Evolutionary conservation across 495 filamentous ascomycete species (phyloP).

Genomic region (Choiromyces venosus): DNA sequence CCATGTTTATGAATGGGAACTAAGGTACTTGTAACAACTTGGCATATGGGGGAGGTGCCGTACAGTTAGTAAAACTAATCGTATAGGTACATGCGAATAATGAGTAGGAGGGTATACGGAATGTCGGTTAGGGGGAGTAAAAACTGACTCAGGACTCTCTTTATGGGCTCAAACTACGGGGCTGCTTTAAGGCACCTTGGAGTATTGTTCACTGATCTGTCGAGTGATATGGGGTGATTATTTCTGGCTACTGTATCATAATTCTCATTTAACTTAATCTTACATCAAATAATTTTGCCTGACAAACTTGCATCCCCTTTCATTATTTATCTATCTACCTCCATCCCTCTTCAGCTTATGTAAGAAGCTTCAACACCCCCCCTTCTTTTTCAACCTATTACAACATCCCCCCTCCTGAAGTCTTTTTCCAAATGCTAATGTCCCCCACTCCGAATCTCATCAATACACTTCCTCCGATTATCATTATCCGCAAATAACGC

Average conservation of each 20-base stretch:
- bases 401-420: not conserved
- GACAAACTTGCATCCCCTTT: not conserved
- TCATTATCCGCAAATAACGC: slow-evolving; percentile 87
- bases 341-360: not conserved
- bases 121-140: no score
- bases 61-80: no score
- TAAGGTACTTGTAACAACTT: no score
- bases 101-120: no score
- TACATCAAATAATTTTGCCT: not conserved
- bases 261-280: not conserved
- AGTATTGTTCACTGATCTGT: no score
- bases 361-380: not conserved
- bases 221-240: no score
- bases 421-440: not conserved
- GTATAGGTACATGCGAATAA: no score
- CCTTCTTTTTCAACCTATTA: not conserved
- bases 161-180: no score
- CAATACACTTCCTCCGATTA: slow-evolving; percentile 66
- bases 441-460: slow-evolving; percentile 55
- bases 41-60: no score
- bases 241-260: not conserved
- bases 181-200: no score
- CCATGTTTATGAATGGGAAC: no score
- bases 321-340: not conserved
- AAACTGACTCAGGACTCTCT: no score